Conservation (phyloP, 345 rosid genomes). For the Ceriops tagal region DNA sequence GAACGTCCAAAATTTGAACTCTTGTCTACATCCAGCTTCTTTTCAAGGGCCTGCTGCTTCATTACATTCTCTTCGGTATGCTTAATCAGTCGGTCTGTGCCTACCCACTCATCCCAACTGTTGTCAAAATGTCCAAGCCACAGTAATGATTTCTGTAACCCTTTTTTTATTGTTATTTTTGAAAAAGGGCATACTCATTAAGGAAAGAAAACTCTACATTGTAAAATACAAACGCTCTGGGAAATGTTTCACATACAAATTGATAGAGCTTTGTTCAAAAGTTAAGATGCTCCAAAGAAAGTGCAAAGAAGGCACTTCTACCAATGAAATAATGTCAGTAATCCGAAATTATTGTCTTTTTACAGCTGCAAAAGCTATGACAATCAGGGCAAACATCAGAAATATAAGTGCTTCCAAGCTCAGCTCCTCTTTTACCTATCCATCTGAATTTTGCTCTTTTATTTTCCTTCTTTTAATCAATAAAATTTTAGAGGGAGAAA, state of each 20-base stretch:
- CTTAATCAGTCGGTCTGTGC: conserved; percentile 28
- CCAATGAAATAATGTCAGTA: background rate
- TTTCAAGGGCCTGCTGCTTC: conserved; percentile 33
- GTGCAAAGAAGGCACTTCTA: background rate
- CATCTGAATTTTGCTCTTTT: too few species aligned
- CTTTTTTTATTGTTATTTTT: conserved; percentile 13
- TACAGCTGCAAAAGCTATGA: background rate
- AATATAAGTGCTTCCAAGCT: too few species aligned
- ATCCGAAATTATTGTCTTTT: background rate
- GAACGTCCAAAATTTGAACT: conserved; percentile 27
- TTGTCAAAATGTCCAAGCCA: conserved; percentile 46
- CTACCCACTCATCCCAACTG: conserved; percentile 41
- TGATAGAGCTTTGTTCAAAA: background rate
- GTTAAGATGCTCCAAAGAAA: background rate
- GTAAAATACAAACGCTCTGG: conserved; percentile 6
- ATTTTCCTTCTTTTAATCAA: too few species aligned
- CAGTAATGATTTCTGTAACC: conserved; percentile 28
- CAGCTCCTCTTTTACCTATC: too few species aligned
- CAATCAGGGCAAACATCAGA: background rate
- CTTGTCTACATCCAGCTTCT: conserved; percentile 27
- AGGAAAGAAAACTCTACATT: conserved; percentile 24
- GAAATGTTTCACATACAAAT: conserved; percentile 10
- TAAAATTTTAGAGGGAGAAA: too few species aligned
- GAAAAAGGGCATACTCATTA: conserved; percentile 31
- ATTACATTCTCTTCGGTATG: conserved; percentile 27